These are phyloP conservation scores for Xylaria sp. DNA, from an alignment of 495 filamentous ascomycete genomes.

Conservation along the genomic window DNA sequence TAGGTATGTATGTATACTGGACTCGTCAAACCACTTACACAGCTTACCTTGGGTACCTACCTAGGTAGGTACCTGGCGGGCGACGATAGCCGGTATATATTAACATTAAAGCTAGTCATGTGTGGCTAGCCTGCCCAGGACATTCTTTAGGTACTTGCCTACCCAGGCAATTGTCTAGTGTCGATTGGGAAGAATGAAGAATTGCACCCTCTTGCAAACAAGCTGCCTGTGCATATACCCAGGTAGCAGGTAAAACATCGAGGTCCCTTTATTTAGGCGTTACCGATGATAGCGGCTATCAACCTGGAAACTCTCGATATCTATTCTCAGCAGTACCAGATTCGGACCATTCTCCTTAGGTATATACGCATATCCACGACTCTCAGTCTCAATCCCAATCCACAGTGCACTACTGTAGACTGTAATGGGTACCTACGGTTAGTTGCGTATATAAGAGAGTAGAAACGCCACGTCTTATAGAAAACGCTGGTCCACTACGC, in stretches of 20 bases:
- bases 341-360: no score
- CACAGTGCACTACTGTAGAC: no score
- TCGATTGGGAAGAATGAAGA: conserved; percentile 11
- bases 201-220: conserved; percentile 16
- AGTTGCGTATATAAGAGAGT: background rate
- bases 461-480: background rate
- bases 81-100: conserved; percentile 26
- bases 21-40: no score
- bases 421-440: no score
- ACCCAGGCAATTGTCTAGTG: conserved; percentile 3
- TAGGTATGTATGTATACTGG: background rate
- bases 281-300: conserved; percentile 9
- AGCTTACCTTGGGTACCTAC: no score
- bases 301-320: background rate
- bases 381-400: no score
- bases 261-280: conserved; percentile 4
- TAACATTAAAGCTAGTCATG: conserved; percentile 17
- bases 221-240: background rate
- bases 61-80: background rate
- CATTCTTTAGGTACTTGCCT: background rate
- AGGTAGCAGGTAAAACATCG: background rate
- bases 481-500: background rate
- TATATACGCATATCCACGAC: no score
- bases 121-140: background rate
- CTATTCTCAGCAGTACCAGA: background rate